Evolutionary conservation across 2,329 filamentous ascomycete genomes (phyloP).

Genomic region (Diaporthe citrichinensis): DNA sequence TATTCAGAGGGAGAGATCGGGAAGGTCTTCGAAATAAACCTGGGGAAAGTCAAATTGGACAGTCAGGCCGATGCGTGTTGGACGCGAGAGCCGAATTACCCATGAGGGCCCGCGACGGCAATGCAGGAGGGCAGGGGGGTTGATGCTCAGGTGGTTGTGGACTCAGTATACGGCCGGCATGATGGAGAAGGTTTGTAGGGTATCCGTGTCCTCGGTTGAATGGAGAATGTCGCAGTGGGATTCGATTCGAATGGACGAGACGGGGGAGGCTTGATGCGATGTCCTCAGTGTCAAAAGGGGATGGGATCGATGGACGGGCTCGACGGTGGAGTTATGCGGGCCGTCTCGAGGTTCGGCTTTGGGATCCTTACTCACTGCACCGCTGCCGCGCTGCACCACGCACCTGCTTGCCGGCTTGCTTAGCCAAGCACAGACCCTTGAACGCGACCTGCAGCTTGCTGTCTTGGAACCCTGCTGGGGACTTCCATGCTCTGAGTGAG

Average conservation of each 20-base stretch:
- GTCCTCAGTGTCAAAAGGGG: slow-evolving; percentile 40
- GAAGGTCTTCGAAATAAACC: not conserved
- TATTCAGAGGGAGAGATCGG: not conserved
- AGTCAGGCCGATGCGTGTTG: slow-evolving; percentile 39
- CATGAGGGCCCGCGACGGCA: slow-evolving; percentile 38
- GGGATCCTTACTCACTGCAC: slow-evolving; percentile 23
- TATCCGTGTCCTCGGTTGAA: not conserved
- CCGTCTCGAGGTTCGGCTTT: slow-evolving; percentile 39
- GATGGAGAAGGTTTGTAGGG: not conserved
- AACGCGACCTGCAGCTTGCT: slow-evolving; percentile 22
- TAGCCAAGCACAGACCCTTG: slow-evolving; percentile 27
- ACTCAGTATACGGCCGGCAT: slow-evolving; percentile 36
- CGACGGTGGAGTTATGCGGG: slow-evolving; percentile 37
- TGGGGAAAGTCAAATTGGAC: slow-evolving; percentile 14
- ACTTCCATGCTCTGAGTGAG: not conserved
- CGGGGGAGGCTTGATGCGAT: slow-evolving; percentile 27
- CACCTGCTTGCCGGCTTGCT: slow-evolving; percentile 23
- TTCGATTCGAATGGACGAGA: slow-evolving; percentile 24
- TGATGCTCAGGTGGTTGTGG: slow-evolving; percentile 13
- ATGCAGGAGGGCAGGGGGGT: slow-evolving; percentile 9
- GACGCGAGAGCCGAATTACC: slow-evolving; percentile 38
- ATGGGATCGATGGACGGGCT: slow-evolving; percentile 34
- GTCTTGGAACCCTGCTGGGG: slow-evolving; percentile 18
- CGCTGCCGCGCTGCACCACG: not conserved
- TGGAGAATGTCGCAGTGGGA: not conserved